These are phyloP conservation scores for Yamadazyma philogaea DNA, from an alignment of 805 yeast genomes.

Conservation along the genomic window DNA sequence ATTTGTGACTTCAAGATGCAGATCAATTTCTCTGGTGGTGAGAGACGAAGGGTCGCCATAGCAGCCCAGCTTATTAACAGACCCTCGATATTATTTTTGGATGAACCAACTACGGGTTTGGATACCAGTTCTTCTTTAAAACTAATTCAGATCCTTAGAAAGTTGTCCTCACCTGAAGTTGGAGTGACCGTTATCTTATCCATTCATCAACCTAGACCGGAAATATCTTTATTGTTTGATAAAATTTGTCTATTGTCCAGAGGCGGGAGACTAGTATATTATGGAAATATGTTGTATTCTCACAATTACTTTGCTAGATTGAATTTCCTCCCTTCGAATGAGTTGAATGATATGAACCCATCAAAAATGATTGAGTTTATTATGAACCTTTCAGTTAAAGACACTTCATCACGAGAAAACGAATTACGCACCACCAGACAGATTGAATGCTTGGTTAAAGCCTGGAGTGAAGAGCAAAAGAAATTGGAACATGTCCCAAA, in stretches of 20 bases:
- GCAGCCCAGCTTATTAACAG: slow-evolving; percentile 75
- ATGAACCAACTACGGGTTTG: slow-evolving; percentile 86
- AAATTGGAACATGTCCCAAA: background rate
- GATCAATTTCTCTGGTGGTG: slow-evolving; percentile 79
- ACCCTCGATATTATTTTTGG: slow-evolving; percentile 74
- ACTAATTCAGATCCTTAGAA: slow-evolving; percentile 58
- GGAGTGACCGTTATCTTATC: slow-evolving; percentile 75
- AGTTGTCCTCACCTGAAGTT: slow-evolving; percentile 39
- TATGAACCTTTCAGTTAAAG: slow-evolving; percentile 37
- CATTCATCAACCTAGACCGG: slow-evolving; percentile 83
- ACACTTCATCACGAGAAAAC: slow-evolving; percentile 23
- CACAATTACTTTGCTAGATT: slow-evolving; percentile 45
- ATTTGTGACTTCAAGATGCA: slow-evolving; percentile 39
- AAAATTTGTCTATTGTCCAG: slow-evolving; percentile 60
- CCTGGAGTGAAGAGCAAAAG: slow-evolving; percentile 21
- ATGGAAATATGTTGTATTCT: slow-evolving; percentile 45
- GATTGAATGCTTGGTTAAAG: slow-evolving; percentile 23
- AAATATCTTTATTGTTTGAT: slow-evolving; percentile 68
- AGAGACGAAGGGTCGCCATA: slow-evolving; percentile 70
- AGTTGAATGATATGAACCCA: background rate
- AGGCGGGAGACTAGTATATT: slow-evolving; percentile 50
- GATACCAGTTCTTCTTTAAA: slow-evolving; percentile 75
- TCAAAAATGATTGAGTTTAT: slow-evolving; percentile 29
- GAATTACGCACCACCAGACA: slow-evolving; percentile 24
- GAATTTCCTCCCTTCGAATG: slow-evolving; percentile 13